Conservation (phyloP, 495 filamentous ascomycete species). For the Penicillium desertorum region DNA sequence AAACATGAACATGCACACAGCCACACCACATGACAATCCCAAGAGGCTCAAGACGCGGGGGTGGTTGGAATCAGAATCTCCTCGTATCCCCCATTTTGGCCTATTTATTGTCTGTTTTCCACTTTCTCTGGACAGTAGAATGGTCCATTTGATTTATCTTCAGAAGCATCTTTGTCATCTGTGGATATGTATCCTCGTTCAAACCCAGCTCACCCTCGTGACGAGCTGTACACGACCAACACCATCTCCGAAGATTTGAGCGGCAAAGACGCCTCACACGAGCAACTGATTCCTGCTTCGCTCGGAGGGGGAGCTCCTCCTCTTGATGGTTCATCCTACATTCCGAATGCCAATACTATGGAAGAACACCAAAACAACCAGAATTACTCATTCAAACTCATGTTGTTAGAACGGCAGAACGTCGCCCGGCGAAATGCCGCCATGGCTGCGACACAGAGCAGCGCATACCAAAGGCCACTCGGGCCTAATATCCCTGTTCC, state of each 20-base stretch:
- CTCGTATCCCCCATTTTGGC: background rate
- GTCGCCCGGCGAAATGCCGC: background rate
- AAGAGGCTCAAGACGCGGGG: constrained; percentile 1
- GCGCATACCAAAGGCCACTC: background rate
- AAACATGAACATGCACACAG: background rate
- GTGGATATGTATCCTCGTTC: background rate
- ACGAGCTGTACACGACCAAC: constrained; percentile 4
- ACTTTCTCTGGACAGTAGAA: background rate
- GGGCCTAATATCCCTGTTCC: background rate
- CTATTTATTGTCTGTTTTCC: background rate
- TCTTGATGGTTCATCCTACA: background rate
- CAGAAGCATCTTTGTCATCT: background rate
- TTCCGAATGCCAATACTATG: background rate
- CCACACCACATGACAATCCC: background rate
- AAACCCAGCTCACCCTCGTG: background rate
- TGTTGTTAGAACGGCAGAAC: constrained; percentile 1
- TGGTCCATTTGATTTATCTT: background rate
- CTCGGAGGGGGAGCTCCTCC: background rate
- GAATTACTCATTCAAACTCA: background rate
- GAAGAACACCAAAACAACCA: background rate
- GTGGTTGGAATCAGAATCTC: background rate
- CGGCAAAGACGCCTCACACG: background rate
- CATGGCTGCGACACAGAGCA: background rate
- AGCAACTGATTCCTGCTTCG: background rate
- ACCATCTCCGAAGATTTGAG: constrained; percentile 5